These are phyloP conservation scores for Allium cepa DNA, from an alignment of 106 monocot genomes.

Conservation along the genomic window DNA sequence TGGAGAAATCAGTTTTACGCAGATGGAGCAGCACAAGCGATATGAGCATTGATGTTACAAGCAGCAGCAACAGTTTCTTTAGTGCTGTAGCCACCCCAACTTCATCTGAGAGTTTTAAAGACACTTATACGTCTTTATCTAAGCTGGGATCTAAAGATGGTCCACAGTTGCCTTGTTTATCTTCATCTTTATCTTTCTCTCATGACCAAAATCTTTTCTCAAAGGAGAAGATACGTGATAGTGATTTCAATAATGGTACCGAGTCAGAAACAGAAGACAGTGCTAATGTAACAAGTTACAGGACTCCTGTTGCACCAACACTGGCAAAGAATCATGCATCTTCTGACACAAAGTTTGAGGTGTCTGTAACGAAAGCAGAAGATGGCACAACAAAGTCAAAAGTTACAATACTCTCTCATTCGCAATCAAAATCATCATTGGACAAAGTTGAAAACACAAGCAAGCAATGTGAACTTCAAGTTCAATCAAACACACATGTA, in stretches of 20 bases:
- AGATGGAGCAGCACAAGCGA: constrained; percentile 98
- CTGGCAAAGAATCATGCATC: neutral
- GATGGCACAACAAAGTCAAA: constrained; percentile 16
- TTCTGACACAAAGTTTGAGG: constrained; percentile 11
- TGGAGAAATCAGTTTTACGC: constrained; percentile 74
- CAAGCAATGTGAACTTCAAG: constrained; percentile 9
- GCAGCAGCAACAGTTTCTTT: constrained; percentile 35
- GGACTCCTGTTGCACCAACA: constrained; percentile 2
- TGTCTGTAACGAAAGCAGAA: constrained; percentile 15
- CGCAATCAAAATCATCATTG: constrained; percentile 13
- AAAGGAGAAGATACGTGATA: neutral
- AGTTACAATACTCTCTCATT: constrained; percentile 6
- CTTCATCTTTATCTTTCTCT: constrained; percentile 20
- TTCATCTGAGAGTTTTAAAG: constrained; percentile 45
- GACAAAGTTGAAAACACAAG: constrained; percentile 12
- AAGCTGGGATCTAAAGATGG: constrained; percentile 20
- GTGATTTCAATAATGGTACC: constrained; percentile 6
- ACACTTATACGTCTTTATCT: constrained; percentile 36
- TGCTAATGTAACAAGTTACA: constrained; percentile 10
- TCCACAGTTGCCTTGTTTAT: neutral
- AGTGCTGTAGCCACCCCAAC: constrained; percentile 40
- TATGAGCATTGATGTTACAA: constrained; percentile 81
- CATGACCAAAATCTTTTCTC: constrained; percentile 6
- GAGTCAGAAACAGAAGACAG: constrained; percentile 9
- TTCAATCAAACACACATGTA: constrained; percentile 14